phyloP scores from a whole-genome alignment of 2,329 filamentous ascomycete species.

The Amphichorda felina region DNA sequence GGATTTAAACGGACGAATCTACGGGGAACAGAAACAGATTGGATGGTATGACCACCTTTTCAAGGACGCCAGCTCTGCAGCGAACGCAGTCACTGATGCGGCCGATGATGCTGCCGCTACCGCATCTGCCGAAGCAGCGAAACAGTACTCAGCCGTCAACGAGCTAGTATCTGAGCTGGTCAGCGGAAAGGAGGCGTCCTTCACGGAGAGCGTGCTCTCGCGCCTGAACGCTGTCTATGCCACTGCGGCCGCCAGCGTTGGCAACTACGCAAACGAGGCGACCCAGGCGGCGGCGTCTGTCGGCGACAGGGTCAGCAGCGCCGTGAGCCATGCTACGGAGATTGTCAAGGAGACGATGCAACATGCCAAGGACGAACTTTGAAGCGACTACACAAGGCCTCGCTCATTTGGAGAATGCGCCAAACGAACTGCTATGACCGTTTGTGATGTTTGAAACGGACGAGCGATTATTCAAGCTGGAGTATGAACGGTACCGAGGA shows the following conservation, averaged over 20 bases:
- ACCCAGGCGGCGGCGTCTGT: slow-evolving; percentile 18
- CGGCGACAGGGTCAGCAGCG: slow-evolving; percentile 22
- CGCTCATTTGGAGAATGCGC: too few species aligned
- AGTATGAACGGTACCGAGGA: too few species aligned
- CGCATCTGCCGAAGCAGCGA: slow-evolving; percentile 45
- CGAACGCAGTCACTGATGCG: slow-evolving; percentile 43
- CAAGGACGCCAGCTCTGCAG: slow-evolving; percentile 40
- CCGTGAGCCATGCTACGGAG: slow-evolving; percentile 27
- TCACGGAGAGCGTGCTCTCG: slow-evolving; percentile 68
- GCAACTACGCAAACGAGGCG: slow-evolving; percentile 25
- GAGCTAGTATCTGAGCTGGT: slow-evolving; percentile 67
- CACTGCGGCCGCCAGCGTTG: slow-evolving; percentile 47
- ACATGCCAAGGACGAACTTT: slow-evolving; percentile 28
- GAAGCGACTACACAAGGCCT: slow-evolving; percentile 5
- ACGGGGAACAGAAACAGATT: slow-evolving; percentile 46
- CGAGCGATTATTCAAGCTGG: too few species aligned
- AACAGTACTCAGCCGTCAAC: slow-evolving; percentile 59
- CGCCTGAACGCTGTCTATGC: slow-evolving; percentile 62
- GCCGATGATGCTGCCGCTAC: slow-evolving; percentile 46
- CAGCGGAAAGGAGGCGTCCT: slow-evolving; percentile 65
- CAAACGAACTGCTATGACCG: too few species aligned
- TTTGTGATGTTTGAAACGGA: too few species aligned
- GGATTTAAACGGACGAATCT: slow-evolving; percentile 57
- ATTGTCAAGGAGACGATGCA: slow-evolving; percentile 26
- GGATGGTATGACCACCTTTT: slow-evolving; percentile 39